Percentiles rank a stretch among this genome's conserved stretches.
These are phyloP conservation scores for Crithidia fasciculata DNA, from an alignment of 208 protist species.

Conservation along the genomic window DNA sequence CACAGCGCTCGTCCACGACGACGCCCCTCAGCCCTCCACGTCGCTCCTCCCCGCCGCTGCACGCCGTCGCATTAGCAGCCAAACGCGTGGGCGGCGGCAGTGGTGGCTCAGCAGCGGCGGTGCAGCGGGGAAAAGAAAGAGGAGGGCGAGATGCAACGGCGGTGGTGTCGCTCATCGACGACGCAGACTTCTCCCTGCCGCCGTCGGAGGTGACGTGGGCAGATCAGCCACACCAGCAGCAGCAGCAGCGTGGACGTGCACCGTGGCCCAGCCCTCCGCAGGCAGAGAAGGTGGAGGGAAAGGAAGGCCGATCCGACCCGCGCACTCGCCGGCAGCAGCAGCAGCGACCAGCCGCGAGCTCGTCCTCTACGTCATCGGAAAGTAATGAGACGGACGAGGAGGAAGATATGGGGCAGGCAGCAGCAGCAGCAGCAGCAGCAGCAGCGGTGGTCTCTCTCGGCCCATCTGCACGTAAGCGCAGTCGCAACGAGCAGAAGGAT, in stretches of 20 bases:
- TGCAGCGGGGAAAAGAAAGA: neutral
- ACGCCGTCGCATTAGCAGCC: no score
- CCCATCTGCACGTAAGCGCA: neutral
- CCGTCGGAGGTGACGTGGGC: neutral
- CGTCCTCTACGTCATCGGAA: neutral
- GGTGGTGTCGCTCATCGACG: neutral
- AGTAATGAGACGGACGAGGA: neutral
- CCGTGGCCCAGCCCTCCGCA: no score
- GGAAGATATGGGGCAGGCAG: neutral
- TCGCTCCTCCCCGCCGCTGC: no score
- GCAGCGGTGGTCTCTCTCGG: neutral
- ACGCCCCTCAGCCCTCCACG: no score
- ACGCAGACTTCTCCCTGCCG: neutral
- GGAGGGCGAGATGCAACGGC: neutral
- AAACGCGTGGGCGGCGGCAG: neutral
- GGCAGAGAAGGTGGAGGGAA: no score
- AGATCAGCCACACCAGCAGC: constrained; percentile 4
- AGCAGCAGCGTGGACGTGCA: neutral
- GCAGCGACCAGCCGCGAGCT: no score
- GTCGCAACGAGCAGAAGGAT: neutral
- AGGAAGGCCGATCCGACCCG: no score
- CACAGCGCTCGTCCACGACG: no score
- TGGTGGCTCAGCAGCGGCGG: no score
- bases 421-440: neutral
- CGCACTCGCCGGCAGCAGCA: no score